Evolutionary conservation across 345 rosid species (phyloP), one percentile per base, ranked within the genome.

Genomic region (Eucalyptus globulus): DNA sequence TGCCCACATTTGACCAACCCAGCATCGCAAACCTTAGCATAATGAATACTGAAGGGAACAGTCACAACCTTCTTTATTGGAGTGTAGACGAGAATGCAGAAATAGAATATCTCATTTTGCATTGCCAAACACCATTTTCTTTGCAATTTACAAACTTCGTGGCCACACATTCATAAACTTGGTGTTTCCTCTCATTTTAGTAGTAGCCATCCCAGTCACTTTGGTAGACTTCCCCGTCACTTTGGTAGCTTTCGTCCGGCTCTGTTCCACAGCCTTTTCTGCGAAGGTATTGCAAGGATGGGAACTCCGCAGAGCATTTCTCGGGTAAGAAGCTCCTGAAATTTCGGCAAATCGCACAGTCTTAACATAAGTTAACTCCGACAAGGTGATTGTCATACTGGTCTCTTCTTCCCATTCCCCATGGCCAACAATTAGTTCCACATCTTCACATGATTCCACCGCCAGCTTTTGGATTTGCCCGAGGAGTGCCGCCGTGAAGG

Each of bases 1-100:
- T 97, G 65, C 99, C 99, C 86, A 97, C 99, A 93, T 95, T 96
- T 76, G 99, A 97, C n/a, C 99, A 95, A 76, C 98, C 99, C 88
- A 97, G 87, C 53, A 97, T 95, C 7, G 97, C 98, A 87, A 97
- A 96, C 93, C 95, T 99, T 8, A 98, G 99, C 86, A 56, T 9
- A 22, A 56, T 56, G 60, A 56, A 56, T 56, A 56, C 60, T 56
- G 27, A 56, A 56, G 60, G 60, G 60, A 56, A 56, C 27, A 56
- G 13, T 56, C 60, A 56, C 27, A 56, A 8, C 60, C 62, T 56
- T 56, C 29, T 56, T 56, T 56, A 11, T 56, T 56, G 29, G 62
- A 9, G 62, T 22, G 62, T 56, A 56, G 62, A 56, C 6, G 2
- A 56, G 62, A 56, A 56, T 56, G 62, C 3, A 56, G 3, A 56